phyloP scores from a whole-genome alignment of 169 alveolate genomes.

The Theileria sp. region DNA sequence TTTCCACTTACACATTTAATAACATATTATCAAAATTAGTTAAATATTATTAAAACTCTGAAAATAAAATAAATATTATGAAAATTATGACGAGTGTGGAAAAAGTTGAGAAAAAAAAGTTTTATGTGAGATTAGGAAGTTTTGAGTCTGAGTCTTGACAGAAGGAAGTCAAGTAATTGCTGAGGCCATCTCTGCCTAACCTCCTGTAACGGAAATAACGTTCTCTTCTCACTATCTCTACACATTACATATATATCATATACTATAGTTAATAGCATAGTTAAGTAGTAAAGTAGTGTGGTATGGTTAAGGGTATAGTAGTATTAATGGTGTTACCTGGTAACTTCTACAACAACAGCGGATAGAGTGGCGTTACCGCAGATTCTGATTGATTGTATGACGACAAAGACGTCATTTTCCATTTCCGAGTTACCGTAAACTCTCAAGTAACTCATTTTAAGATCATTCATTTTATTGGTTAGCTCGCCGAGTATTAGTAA shows the following conservation, averaged over 20 bases:
- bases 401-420: conserved; percentile 61
- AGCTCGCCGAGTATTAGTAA: conserved; percentile 65
- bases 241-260: background rate
- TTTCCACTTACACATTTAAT: background rate
- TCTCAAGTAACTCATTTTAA: conserved; percentile 63
- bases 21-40: background rate
- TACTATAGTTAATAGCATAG: background rate
- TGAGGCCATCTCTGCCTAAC: conserved; percentile 68
- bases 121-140: conserved; percentile 13
- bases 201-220: conserved; percentile 61
- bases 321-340: conserved; percentile 39
- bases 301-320: no score
- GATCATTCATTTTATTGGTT: conserved; percentile 63
- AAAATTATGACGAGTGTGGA: no score
- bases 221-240: conserved; percentile 60
- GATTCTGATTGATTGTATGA: conserved; percentile 53
- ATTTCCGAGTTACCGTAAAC: conserved; percentile 63
- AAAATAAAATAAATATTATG: no score
- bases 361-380: conserved; percentile 58
- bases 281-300: background rate
- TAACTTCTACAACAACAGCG: conserved; percentile 65
- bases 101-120: background rate
- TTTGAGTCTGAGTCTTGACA: conserved; percentile 50
- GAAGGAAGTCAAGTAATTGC: conserved; percentile 61
- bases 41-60: background rate